Base-by-base conservation (phyloP, 106 monocot genomes). In the Dioscorea alata region DNA sequence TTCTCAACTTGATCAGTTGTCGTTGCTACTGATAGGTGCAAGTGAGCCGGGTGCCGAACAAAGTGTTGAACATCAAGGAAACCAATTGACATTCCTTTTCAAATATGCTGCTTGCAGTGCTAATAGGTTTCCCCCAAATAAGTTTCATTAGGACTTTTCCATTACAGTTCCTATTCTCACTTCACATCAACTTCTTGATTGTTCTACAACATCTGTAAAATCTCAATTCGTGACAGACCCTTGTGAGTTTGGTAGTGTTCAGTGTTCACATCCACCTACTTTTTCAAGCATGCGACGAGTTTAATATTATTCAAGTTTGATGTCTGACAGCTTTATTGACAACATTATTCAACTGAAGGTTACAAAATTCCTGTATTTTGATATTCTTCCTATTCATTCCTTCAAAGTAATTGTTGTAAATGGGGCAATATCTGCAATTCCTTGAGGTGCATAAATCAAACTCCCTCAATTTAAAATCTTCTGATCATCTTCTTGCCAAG, bases 381-480 rank as follows among this genome's bases (percentile, higher is more conserved):
- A n/a, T n/a, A n/a, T n/a, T n/a, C n/a, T n/a, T n/a, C n/a, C n/a
- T n/a, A n/a, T n/a, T n/a, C n/a, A n/a, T n/a, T n/a, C n/a, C n/a
- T n/a, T n/a, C n/a, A n/a, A n/a, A n/a, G n/a, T n/a, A n/a, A n/a
- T n/a, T n/a, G n/a, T n/a, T n/a, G n/a, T n/a, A n/a, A n/a, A n/a
- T n/a, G n/a, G n/a, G n/a, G n/a, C n/a, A n/a, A n/a, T n/a, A n/a
- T n/a, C 70, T 96, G 56, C 72, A 70, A 49, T 71, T 80, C 60
- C 69, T 92, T 74, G 76, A 88, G 72, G 69, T 51, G 32, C 77
- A 89, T 60, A 75, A 58, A 70, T 68, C 82, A 74, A 78, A 66
- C 48, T 82, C 78, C 65, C 71, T 61, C 23, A 74, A 65, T 71
- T 24, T 84, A 59, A 20, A 71, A 61, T 60, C 76, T 65, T 52